Conservation (phyloP, 108 stramenopile species). For the Cyclotella atomus region DNA sequence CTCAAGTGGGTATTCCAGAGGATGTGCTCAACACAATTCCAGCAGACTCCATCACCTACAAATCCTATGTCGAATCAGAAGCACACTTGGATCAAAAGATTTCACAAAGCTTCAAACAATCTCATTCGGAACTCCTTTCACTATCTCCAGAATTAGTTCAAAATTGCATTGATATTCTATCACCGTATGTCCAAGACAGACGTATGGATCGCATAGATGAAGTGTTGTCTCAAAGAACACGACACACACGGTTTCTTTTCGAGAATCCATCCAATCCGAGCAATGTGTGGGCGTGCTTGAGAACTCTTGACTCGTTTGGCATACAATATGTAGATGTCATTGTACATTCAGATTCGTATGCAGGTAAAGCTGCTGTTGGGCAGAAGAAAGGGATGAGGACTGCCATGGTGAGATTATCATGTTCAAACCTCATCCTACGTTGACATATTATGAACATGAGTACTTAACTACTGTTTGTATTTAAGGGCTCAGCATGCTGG, state of each 20-base stretch:
- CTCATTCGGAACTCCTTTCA: slow-evolving; percentile 29
- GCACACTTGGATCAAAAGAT: slow-evolving; percentile 22
- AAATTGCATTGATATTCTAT: slow-evolving; percentile 37
- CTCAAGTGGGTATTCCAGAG: slow-evolving; percentile 30
- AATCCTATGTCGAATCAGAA: slow-evolving; percentile 41
- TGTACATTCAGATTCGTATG: slow-evolving; percentile 61
- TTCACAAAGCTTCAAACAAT: slow-evolving; percentile 11
- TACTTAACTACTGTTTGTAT: background rate
- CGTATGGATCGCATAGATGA: slow-evolving; percentile 67
- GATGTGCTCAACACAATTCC: slow-evolving; percentile 34
- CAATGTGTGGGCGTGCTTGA: slow-evolving; percentile 94
- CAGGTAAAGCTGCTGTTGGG: slow-evolving; percentile 69
- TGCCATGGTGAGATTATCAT: slow-evolving; percentile 65
- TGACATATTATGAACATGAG: background rate
- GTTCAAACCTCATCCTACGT: background rate
- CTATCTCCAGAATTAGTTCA: slow-evolving; percentile 33
- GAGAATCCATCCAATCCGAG: slow-evolving; percentile 94
- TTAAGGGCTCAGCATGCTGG: slow-evolving; percentile 39
- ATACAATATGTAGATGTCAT: slow-evolving; percentile 83
- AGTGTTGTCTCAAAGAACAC: slow-evolving; percentile 64
- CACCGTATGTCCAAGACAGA: slow-evolving; percentile 58
- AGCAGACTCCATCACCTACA: slow-evolving; percentile 41
- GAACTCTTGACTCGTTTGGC: slow-evolving; percentile 91
- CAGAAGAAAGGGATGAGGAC: slow-evolving; percentile 82
- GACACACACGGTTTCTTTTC: slow-evolving; percentile 77